Percentiles rank a stretch among this genome's conserved stretches.
These are phyloP conservation scores for Phaeophleospora eucalypticola DNA, from an alignment of 2,329 filamentous ascomycete species.

Conservation along the genomic window DNA sequence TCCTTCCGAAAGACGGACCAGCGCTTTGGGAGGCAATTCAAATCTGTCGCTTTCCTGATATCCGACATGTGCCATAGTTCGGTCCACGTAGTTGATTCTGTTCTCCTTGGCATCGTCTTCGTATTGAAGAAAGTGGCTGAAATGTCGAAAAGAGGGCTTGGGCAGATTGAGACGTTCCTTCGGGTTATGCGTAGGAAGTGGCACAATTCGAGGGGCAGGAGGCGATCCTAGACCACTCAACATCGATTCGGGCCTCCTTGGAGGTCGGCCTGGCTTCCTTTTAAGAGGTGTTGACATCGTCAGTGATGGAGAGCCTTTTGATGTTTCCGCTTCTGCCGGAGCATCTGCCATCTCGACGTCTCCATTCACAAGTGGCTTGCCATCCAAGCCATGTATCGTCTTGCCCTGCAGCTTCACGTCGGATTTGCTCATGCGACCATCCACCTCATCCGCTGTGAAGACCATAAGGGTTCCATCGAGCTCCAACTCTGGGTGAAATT, in stretches of 20 bases:
- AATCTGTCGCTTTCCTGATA: conserved; percentile 95
- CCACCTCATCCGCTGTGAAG: conserved; percentile 78
- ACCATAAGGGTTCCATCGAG: conserved; percentile 76
- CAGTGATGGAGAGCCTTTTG: not conserved
- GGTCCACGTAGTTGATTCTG: conserved; percentile 81
- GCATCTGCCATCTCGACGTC: conserved; percentile 27
- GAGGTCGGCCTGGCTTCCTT: conserved; percentile 60
- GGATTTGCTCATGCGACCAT: conserved; percentile 54
- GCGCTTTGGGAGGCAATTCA: conserved; percentile 66
- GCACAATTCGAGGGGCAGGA: conserved; percentile 62
- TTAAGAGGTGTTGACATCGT: conserved; percentile 36
- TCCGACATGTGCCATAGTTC: conserved; percentile 91
- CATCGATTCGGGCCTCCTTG: conserved; percentile 60
- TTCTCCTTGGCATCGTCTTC: conserved; percentile 83
- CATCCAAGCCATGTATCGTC: conserved; percentile 17
- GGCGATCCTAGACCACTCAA: conserved; percentile 57
- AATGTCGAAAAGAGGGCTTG: conserved; percentile 68
- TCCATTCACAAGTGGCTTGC: conserved; percentile 19
- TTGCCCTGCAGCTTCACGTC: conserved; percentile 43
- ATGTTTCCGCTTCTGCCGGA: conserved; percentile 11
- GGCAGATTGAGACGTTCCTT: conserved; percentile 77
- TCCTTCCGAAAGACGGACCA: conserved; percentile 61
- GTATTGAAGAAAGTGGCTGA: conserved; percentile 73
- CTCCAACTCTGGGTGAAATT: conserved; percentile 93
- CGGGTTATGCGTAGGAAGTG: conserved; percentile 73